These are phyloP conservation scores for Hypoxylon crocopeplum DNA, from an alignment of 495 filamentous ascomycete species.

Conservation along the genomic window DNA sequence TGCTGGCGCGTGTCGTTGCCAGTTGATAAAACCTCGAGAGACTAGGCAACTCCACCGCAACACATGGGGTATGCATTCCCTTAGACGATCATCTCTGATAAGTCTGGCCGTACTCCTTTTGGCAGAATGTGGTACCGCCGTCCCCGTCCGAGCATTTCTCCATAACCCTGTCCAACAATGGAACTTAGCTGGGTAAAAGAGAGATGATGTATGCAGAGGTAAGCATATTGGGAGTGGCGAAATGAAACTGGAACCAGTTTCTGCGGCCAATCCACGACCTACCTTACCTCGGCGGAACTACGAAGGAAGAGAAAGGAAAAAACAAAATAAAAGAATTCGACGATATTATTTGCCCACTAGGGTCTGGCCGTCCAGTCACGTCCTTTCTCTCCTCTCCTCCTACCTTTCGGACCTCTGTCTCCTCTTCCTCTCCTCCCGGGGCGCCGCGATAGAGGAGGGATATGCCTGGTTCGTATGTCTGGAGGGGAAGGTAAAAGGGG, in stretches of 20 bases:
- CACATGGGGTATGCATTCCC: conserved; percentile 57
- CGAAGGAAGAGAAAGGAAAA: conserved; percentile 12
- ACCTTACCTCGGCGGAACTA: conserved; percentile 39
- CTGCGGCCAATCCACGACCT: conserved; percentile 50
- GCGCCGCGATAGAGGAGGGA: conserved; percentile 42
- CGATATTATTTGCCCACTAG: conserved; percentile 22
- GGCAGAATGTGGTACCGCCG: conserved; percentile 51
- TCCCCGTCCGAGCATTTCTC: conserved; percentile 41
- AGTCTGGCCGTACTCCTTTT: conserved; percentile 47
- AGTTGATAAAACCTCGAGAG: conserved; percentile 71
- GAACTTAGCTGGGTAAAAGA: conserved; percentile 49
- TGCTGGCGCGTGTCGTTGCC: conserved; percentile 88
- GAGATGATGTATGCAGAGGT: conserved; percentile 50
- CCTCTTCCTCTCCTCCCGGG: conserved; percentile 8
- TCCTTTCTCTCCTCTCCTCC: conserved; percentile 6
- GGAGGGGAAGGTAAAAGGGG: conserved; percentile 31
- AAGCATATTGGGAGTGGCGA: conserved; percentile 53
- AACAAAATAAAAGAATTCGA: conserved; percentile 24
- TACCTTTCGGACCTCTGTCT: not conserved
- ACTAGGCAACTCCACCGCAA: conserved; percentile 67
- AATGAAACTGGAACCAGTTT: conserved; percentile 48
- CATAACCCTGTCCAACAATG: conserved; percentile 50
- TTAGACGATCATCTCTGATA: conserved; percentile 57
- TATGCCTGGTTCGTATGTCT: conserved; percentile 47
- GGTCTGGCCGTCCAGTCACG: conserved; percentile 43